A percentile compares a stretch with the other conserved stretches of the same genome.
Evolutionary conservation across 75 land plant species (phyloP).

Genomic region (Isoetes taiwanensis): DNA sequence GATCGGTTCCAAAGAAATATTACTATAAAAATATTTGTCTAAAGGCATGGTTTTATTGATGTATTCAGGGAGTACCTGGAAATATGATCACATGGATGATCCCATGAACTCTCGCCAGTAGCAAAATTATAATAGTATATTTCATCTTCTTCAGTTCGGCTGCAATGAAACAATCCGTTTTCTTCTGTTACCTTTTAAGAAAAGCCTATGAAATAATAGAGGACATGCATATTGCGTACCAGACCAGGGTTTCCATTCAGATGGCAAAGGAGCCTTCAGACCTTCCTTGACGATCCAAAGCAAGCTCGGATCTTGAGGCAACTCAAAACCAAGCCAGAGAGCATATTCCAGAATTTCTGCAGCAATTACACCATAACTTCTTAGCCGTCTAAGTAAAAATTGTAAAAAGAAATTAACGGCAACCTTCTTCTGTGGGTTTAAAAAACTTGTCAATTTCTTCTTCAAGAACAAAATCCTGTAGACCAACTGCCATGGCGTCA

Average conservation of each 20-base stretch:
- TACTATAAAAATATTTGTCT: too few relatives aligned
- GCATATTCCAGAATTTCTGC: slow-evolving; percentile 26
- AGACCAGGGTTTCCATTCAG: slow-evolving; percentile 28
- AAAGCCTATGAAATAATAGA: too few relatives aligned
- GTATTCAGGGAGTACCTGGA: slow-evolving; percentile 22
- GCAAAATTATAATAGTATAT: slow-evolving; percentile 24
- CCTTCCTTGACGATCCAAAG: slow-evolving; percentile 26
- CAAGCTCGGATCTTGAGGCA: slow-evolving; percentile 13
- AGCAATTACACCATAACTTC: background rate
- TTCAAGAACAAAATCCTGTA: slow-evolving; percentile 11
- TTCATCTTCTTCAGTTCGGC: slow-evolving; percentile 25
- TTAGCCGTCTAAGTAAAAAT: background rate
- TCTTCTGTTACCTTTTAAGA: background rate
- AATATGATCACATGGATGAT: slow-evolving; percentile 24
- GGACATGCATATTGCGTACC: too few relatives aligned
- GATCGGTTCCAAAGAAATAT: too few relatives aligned
- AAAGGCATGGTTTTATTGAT: too few relatives aligned
- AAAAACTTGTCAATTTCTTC: slow-evolving; percentile 7
- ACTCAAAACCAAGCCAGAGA: slow-evolving; percentile 21
- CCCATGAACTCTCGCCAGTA: slow-evolving; percentile 21
- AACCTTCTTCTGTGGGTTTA: slow-evolving; percentile 14
- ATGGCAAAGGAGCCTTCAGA: slow-evolving; percentile 11
- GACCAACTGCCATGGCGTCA: too few relatives aligned
- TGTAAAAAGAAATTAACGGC: background rate
- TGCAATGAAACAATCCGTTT: slow-evolving; percentile 3